Percentiles rank a stretch among this genome's conserved stretches.
Conservation (phyloP, 2,329 filamentous ascomycete genomes). For the Talaromyces amestolkiae region DNA sequence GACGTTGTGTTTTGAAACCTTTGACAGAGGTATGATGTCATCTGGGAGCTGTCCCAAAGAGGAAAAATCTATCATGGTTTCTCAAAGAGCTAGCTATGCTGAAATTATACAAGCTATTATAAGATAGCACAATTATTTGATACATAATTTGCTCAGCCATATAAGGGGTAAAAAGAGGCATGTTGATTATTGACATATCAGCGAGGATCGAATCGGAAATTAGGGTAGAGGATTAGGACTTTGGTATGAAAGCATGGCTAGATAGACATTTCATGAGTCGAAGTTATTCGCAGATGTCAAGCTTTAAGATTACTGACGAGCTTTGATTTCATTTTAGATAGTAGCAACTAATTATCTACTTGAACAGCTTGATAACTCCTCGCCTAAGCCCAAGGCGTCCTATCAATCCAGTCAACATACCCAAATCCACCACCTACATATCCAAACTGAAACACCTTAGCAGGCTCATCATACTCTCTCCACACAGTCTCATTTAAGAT, state of each 20-base stretch:
- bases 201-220: not conserved
- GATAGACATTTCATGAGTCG: not conserved
- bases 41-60: not conserved
- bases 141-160: too few species aligned
- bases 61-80: constrained; percentile 1
- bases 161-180: too few species aligned
- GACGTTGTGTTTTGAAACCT: not conserved
- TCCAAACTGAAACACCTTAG: constrained; percentile 46
- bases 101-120: too few species aligned
- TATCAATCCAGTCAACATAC: constrained; percentile 52
- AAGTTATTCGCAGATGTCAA: too few species aligned
- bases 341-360: too few species aligned
- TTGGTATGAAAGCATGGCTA: not conserved
- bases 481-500: constrained; percentile 46
- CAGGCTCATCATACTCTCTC: constrained; percentile 38
- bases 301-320: too few species aligned
- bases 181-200: not conserved
- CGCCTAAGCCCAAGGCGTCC: constrained; percentile 12
- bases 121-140: too few species aligned
- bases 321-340: too few species aligned
- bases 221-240: constrained; percentile 1
- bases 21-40: constrained; percentile 12
- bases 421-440: constrained; percentile 45
- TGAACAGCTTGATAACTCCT: too few species aligned
- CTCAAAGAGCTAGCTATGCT: not conserved